Base-by-base conservation (phyloP, 2,329 filamentous ascomycete genomes). In the Fusarium sp. region DNA sequence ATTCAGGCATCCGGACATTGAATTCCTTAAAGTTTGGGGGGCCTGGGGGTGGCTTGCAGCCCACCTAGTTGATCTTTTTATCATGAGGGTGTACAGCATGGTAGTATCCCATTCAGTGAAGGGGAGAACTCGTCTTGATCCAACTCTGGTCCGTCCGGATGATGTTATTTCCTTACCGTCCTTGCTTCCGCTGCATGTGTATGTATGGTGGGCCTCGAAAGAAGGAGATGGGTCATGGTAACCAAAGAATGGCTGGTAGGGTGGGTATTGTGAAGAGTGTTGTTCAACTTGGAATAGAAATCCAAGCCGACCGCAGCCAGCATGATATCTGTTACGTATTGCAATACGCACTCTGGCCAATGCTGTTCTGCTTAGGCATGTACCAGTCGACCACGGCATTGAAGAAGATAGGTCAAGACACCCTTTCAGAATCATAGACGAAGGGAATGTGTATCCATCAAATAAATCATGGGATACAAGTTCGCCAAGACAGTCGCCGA, bases 11-110 rank as follows among this genome's bases (percentile, higher is more conserved):
- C 35, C 59, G 61, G 61, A 65, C 56, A 64, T 64, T 57, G 56
- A 59, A 64, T 65, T 64, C 57, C 61, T 61, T 64, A 54, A 29
- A 33, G 56, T 60, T 60, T 43, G 37, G 42, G 42, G 38, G 25
- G 17, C 31, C 45, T 45, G 38, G 36, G 31, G 47, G 55, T 56
- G 47, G 52, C 44, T 39, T 53, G 51, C 44, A 47, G 48, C 37
- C 56, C 23, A 25, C 23, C 48, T 43, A 33, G 35, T 53, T 61
- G 27, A 41, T 29, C 35, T 41, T 35, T 35, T 38, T 32, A 49
- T 63, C 15, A 19, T 9, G 31, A 54, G 55, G 47, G 36, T 43
- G 44, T 49, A 31, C 21, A 43, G 44, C 43, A 43, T 32, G 50
- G 15, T 19, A 21, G 35, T 23, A 32, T 25, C 23, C 23, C 23